phyloP scores from a whole-genome alignment of 129 eudicot genomes.

The carrot (Daucus carota) region DH1_v3.0 NC_030386.2:20448001-20448500 shows the following conservation, averaged over 20 bases:
- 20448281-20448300: not conserved
- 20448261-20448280: not conserved
- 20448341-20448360: slow-evolving; percentile 96
- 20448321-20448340: slow-evolving; percentile 57
- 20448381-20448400: slow-evolving; percentile 96
- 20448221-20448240: not conserved
- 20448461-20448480: not conserved
- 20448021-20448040: not conserved
- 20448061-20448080: not conserved
- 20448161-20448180: not conserved
- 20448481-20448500: slow-evolving; percentile 53
- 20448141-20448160: not conserved
- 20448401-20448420: slow-evolving; percentile 58
- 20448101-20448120: not conserved
- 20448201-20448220: not conserved
- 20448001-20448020: not conserved
- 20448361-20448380: slow-evolving; percentile 99
- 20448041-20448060: not conserved
- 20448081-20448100: not conserved
- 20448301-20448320: not conserved
- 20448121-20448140: not conserved
- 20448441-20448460: not conserved
- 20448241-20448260: not conserved
- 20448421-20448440: not conserved
- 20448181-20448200: not conserved